Percentiles rank a stretch among this genome's conserved stretches.
These are phyloP conservation scores for Xylariales sp. DNA, from an alignment of 2,329 filamentous ascomycete species.

Conservation along the genomic window DNA sequence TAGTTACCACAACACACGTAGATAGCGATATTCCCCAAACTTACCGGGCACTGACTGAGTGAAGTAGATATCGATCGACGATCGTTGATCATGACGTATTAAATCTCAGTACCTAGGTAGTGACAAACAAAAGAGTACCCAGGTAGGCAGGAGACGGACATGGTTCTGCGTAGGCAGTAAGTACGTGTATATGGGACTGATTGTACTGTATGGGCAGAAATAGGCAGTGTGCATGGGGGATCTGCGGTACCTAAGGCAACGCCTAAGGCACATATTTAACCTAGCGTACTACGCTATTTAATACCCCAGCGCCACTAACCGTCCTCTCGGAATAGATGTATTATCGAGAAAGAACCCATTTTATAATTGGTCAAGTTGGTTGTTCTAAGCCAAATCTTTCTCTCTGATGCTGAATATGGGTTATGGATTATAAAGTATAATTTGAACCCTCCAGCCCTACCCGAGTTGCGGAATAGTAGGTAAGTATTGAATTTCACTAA, in stretches of 20 bases:
- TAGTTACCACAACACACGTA: not conserved
- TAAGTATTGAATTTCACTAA: not conserved
- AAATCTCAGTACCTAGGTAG: not conserved
- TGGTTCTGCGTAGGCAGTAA: too few relatives aligned
- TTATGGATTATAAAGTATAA: not conserved
- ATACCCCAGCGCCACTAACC: not conserved
- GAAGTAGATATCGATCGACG: not conserved
- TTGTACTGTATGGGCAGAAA: not conserved
- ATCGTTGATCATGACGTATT: not conserved
- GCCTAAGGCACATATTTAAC: not conserved
- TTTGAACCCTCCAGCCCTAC: not conserved
- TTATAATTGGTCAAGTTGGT: not conserved
- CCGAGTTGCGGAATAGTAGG: not conserved
- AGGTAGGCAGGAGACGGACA: too few relatives aligned
- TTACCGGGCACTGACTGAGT: too few relatives aligned
- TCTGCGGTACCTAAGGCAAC: not conserved
- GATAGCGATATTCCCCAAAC: not conserved
- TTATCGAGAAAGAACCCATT: not conserved
- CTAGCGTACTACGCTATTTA: constrained; percentile 3
- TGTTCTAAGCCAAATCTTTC: not conserved
- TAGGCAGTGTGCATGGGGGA: not conserved
- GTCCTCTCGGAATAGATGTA: not conserved
- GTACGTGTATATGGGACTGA: too few relatives aligned
- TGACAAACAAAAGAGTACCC: too few relatives aligned
- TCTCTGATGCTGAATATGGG: not conserved